Conservation (phyloP, 352 stramenopile genomes). For the Phytophthora pseudosyringae region DNA sequence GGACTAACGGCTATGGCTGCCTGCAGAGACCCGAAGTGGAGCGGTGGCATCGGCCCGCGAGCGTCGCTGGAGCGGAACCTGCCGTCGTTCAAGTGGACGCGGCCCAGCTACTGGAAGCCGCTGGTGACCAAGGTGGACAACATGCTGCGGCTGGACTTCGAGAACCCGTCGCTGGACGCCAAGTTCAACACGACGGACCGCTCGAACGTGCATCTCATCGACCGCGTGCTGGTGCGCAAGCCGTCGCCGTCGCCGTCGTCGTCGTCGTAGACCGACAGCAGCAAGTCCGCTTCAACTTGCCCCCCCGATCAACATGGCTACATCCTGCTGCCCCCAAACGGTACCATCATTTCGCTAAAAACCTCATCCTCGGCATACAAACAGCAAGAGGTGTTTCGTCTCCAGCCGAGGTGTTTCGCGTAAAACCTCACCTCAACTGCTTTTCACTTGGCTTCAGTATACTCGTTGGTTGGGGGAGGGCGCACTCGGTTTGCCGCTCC, state of each 20-base stretch:
- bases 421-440: conserved; percentile 23
- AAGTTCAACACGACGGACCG: conserved; percentile 82
- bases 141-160: conserved; percentile 85
- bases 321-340: conserved; percentile 9
- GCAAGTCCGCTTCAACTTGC: conserved; percentile 17
- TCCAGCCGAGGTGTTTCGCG: conserved; percentile 19
- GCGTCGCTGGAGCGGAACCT: conserved; percentile 60
- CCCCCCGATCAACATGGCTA: conserved; percentile 6
- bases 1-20: no score
- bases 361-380: conserved; percentile 24
- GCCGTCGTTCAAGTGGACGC: conserved; percentile 74
- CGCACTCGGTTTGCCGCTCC: neutral
- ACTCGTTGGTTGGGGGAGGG: conserved; percentile 37
- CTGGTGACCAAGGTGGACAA: conserved; percentile 85
- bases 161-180: conserved; percentile 76
- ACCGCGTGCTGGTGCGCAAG: conserved; percentile 69
- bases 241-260: neutral
- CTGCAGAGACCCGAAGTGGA: conserved; percentile 79
- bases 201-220: conserved; percentile 84
- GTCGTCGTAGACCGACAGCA: no score
- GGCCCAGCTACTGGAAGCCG: conserved; percentile 85
- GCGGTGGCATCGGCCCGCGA: conserved; percentile 54
- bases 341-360: conserved; percentile 27
- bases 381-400: conserved; percentile 28
- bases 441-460: conserved; percentile 41